These are phyloP conservation scores for Lactifluus volemus DNA, from an alignment of 768 basidiomycete species.

Conservation along the genomic window DNA sequence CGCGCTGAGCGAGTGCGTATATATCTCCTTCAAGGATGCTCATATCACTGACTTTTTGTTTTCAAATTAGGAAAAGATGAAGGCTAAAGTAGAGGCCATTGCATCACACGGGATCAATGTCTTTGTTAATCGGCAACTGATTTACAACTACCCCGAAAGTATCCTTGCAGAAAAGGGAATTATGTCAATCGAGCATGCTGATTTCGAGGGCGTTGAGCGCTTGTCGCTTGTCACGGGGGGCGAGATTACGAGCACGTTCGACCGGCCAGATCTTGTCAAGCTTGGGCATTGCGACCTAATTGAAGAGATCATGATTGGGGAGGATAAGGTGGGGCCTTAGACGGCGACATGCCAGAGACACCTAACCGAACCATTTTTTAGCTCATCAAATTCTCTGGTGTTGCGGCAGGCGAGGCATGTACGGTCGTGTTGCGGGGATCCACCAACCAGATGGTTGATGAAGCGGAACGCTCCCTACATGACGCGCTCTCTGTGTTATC, in stretches of 20 bases:
- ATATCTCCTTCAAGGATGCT: neutral
- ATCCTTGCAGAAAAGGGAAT: constrained; percentile 92
- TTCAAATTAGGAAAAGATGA: constrained; percentile 90
- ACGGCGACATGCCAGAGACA: constrained; percentile 2
- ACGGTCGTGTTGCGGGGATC: constrained; percentile 97
- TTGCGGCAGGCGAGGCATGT: constrained; percentile 95
- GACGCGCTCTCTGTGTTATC: constrained; percentile 96
- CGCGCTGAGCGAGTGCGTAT: constrained; percentile 75
- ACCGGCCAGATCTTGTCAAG: constrained; percentile 84
- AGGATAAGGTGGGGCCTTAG: constrained; percentile 71
- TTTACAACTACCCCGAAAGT: constrained; percentile 99
- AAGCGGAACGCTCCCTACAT: constrained; percentile 95
- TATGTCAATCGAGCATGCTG: constrained; percentile 95
- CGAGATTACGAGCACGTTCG: constrained; percentile 95
- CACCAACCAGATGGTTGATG: constrained; percentile 98
- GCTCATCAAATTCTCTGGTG: constrained; percentile 99
- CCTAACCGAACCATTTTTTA: constrained; percentile 27
- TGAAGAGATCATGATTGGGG: constrained; percentile 98
- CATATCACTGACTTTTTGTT: neutral
- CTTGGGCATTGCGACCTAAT: constrained; percentile 91
- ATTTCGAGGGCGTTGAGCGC: constrained; percentile 97
- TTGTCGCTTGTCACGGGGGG: constrained; percentile 94
- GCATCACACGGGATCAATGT: constrained; percentile 91
- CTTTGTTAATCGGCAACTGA: constrained; percentile 96
- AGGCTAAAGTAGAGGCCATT: constrained; percentile 92